phyloP scores from a whole-genome alignment of 2,329 filamentous ascomycete genomes.

The Dendryphion nanum region DNA sequence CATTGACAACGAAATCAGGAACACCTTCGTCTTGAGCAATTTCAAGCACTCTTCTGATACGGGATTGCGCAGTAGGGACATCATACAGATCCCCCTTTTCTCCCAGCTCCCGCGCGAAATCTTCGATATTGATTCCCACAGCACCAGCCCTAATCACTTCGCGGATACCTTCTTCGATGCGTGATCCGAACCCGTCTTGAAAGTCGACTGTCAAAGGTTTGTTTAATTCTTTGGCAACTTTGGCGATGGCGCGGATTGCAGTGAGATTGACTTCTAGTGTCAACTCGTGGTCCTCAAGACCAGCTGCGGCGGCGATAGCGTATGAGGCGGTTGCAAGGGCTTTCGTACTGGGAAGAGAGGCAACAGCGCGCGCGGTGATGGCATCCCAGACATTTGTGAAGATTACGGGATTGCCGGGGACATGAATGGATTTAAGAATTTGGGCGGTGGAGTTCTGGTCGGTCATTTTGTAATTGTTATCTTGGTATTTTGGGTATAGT shows the following conservation, averaged over 20 bases:
- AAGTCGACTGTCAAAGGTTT: slow-evolving; percentile 58
- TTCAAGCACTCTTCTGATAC: slow-evolving; percentile 46
- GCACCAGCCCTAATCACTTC: slow-evolving; percentile 52
- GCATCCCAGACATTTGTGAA: slow-evolving; percentile 58
- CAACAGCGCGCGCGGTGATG: slow-evolving; percentile 48
- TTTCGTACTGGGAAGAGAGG: slow-evolving; percentile 43
- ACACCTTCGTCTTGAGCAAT: slow-evolving; percentile 50
- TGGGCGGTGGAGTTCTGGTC: slow-evolving; percentile 13
- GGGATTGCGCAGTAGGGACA: slow-evolving; percentile 48
- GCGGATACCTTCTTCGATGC: slow-evolving; percentile 47
- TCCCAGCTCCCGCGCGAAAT: slow-evolving; percentile 38
- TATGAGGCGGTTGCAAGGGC: slow-evolving; percentile 41
- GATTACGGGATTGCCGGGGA: slow-evolving; percentile 51
- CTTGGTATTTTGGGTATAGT: too few relatives aligned
- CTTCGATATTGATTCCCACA: slow-evolving; percentile 61
- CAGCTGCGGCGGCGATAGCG: slow-evolving; percentile 32
- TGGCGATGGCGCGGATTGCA: slow-evolving; percentile 47
- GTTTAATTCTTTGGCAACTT: slow-evolving; percentile 39
- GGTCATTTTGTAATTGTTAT: too few relatives aligned
- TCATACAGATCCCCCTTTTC: slow-evolving; percentile 36
- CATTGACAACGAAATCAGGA: slow-evolving; percentile 47
- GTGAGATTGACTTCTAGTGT: slow-evolving; percentile 53
- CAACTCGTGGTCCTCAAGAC: slow-evolving; percentile 42
- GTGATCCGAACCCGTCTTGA: slow-evolving; percentile 58
- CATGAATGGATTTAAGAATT: slow-evolving; percentile 45